phyloP scores from a whole-genome alignment of 805 yeast genomes.

The Candida khao-thaluensis region DNA sequence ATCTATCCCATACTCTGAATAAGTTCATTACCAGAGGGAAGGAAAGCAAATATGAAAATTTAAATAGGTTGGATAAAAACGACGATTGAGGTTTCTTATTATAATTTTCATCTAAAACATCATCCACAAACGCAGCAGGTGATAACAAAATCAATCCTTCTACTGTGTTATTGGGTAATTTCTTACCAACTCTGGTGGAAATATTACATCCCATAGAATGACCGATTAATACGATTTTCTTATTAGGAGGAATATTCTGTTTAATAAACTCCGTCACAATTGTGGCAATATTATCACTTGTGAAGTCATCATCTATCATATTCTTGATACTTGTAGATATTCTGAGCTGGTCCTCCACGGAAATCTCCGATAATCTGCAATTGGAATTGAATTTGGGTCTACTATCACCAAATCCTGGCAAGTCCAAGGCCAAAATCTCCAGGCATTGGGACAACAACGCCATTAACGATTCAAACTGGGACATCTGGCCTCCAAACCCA shows the following conservation, averaged over 20 bases:
- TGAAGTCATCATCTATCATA: constrained; percentile 43
- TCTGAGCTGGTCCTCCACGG: constrained; percentile 30
- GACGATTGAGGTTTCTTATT: constrained; percentile 3
- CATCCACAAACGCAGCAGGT: constrained; percentile 43
- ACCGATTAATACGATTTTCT: constrained; percentile 53
- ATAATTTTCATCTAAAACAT: constrained; percentile 17
- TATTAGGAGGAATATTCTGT: constrained; percentile 37
- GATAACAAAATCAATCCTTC: constrained; percentile 50
- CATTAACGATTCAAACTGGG: constrained; percentile 77
- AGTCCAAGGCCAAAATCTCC: constrained; percentile 68
- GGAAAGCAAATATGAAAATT: constrained; percentile 32
- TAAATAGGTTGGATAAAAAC: constrained; percentile 7
- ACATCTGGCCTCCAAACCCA: constrained; percentile 88
- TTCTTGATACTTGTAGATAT: constrained; percentile 28
- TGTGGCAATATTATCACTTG: constrained; percentile 40
- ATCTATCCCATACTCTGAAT: constrained; percentile 58
- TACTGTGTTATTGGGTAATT: constrained; percentile 36
- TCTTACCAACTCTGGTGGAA: constrained; percentile 43
- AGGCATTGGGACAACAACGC: constrained; percentile 61
- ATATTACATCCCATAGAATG: constrained; percentile 75
- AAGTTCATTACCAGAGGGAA: constrained; percentile 50
- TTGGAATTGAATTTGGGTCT: constrained; percentile 18
- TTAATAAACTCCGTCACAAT: constrained; percentile 37
- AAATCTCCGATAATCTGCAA: constrained; percentile 21
- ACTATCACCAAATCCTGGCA: constrained; percentile 84